Base-by-base conservation (phyloP, 176 grass and related monocot genomes). In the Carex kokanica region DNA sequence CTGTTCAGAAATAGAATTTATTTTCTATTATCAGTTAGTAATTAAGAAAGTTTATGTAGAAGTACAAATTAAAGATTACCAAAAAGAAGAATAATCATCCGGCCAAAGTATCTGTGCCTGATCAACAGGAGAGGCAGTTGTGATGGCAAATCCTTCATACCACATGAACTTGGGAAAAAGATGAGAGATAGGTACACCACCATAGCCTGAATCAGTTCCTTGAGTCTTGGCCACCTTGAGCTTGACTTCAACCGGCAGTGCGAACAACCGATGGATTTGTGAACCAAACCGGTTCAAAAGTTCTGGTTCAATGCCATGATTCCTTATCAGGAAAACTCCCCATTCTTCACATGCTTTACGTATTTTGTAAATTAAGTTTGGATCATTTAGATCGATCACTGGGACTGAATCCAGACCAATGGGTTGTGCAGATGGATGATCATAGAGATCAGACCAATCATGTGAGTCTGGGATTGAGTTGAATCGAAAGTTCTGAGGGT, bases 131-230 rank as follows among this genome's bases (percentile, higher is more conserved):
- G 81, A 73, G 60, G 78, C 78, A 52, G n/a, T 18, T 3, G 69
- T 2, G 87, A 97, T 88, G 70, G 87, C 84, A 87, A 90, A 97
- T 6, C 83, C 91, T 85, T 94, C 94, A 31, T 83, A 90, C 90
- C 94, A 97, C 91, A 92, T 92, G 61, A 68, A 83, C 84, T 85
- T 90, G 36, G 86, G 43, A 91, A 90, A 90, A 64, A 56, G 80
- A 6, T 62, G 86, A 16, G 83, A 80, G 62, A 84, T 88, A n/a
- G 88, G 85, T 29, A 67, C 74, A 8, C 24, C 6, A 31, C 93
- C 91, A 82, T 90, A 93, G 31, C 91, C 89, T 51, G n/a, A n/a
- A 24, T 0, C 0, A 21, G 75, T 38, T 0, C 79, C 82, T 0
- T 14, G 7, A 59, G n/a, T 18, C 11, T 91, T 87, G 1, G 56